These are phyloP conservation scores for Diaporthe sp. DNA, from an alignment of 2,329 filamentous ascomycete genomes.

Conservation along the genomic window DNA sequence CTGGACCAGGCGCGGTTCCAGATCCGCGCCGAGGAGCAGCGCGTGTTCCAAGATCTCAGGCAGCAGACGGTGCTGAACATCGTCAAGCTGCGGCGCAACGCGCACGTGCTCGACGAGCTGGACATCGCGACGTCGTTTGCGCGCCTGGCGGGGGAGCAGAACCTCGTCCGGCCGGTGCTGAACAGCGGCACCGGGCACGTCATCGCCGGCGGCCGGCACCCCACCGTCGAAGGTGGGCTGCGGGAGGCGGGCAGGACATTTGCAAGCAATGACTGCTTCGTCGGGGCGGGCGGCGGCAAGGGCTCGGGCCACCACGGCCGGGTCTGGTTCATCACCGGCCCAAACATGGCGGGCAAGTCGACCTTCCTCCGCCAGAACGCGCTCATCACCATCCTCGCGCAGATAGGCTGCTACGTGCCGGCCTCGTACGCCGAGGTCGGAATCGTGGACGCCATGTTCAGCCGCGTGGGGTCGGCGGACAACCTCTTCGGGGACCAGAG, in stretches of 20 bases:
- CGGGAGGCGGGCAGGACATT: slow-evolving; percentile 83
- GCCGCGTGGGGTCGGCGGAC: slow-evolving; percentile 91
- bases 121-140: slow-evolving; percentile 92
- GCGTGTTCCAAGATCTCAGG: slow-evolving; percentile 80
- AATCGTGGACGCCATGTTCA: slow-evolving; percentile 96
- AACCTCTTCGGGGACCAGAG: slow-evolving; percentile 95
- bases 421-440: slow-evolving; percentile 87
- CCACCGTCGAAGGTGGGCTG: slow-evolving; percentile 89
- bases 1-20: slow-evolving; percentile 82
- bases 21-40: slow-evolving; percentile 86
- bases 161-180: slow-evolving; percentile 78
- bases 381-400: slow-evolving; percentile 91
- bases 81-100: slow-evolving; percentile 88
- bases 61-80: slow-evolving; percentile 82
- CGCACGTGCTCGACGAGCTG: slow-evolving; percentile 90
- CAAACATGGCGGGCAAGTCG: slow-evolving; percentile 99
- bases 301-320: slow-evolving; percentile 60
- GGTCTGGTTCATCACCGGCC: slow-evolving; percentile 78
- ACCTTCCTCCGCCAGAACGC: slow-evolving; percentile 97
- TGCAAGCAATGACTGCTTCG: slow-evolving; percentile 84
- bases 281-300: slow-evolving; percentile 71
- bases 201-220: slow-evolving; percentile 88
- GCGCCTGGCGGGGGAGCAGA: slow-evolving; percentile 77
- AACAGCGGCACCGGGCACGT: slow-evolving; percentile 74
- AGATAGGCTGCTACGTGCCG: slow-evolving; percentile 92